Evolutionary conservation across 768 basidiomycete genomes (phyloP).

Genomic region (Galerina marginata): DNA sequence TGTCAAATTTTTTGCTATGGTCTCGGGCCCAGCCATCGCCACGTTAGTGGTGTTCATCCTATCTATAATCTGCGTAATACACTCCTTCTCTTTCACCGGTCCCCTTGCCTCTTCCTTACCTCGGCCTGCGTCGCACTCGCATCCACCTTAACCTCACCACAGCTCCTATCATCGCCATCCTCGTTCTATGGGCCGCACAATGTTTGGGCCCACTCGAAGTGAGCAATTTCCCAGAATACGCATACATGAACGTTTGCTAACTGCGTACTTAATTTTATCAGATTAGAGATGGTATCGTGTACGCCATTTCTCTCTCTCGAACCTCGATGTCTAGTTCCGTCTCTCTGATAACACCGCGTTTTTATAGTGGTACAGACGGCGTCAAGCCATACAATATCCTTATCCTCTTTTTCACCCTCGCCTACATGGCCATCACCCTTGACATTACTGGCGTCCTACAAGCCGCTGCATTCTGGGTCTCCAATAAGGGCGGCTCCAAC

Average conservation of each 20-base stretch:
- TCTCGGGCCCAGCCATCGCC: slow-evolving; percentile 48
- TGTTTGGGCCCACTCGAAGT: slow-evolving; percentile 44
- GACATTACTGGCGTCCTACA: slow-evolving; percentile 89
- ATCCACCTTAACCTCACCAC: slow-evolving; percentile 56
- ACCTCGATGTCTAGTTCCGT: no score
- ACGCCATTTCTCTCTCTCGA: not conserved
- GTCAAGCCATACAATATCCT: slow-evolving; percentile 93
- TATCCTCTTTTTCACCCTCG: slow-evolving; percentile 88
- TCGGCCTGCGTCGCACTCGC: slow-evolving; percentile 30
- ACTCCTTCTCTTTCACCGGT: slow-evolving; percentile 43
- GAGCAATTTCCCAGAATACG: no score
- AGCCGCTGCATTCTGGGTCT: slow-evolving; percentile 88
- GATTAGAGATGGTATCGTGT: slow-evolving; percentile 22
- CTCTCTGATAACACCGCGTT: not conserved
- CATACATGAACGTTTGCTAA: no score
- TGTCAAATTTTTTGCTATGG: slow-evolving; percentile 9
- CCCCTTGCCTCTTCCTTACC: slow-evolving; percentile 27
- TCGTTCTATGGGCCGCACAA: slow-evolving; percentile 59
- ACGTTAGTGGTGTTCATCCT: slow-evolving; percentile 59
- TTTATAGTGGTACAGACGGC: slow-evolving; percentile 48
- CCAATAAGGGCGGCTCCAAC: slow-evolving; percentile 74
- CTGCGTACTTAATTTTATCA: not conserved
- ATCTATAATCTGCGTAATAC: slow-evolving; percentile 59
- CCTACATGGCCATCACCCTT: slow-evolving; percentile 91
- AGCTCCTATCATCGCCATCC: slow-evolving; percentile 57